These are phyloP conservation scores for Alloascoidea africana DNA, from an alignment of 805 yeast species.

Conservation along the genomic window DNA sequence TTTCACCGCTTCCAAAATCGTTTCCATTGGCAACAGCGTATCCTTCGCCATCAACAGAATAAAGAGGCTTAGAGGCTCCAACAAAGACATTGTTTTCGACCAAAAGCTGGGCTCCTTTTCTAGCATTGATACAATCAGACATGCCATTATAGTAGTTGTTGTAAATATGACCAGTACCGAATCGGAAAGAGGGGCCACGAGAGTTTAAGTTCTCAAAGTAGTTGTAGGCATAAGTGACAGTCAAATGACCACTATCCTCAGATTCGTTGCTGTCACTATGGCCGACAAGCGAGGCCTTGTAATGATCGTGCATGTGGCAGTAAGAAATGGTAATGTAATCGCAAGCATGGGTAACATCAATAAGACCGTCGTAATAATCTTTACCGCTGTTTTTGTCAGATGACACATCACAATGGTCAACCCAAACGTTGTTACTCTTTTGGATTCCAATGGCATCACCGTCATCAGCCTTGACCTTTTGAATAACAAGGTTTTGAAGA, in stretches of 20 bases:
- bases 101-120: slow-evolving; percentile 1
- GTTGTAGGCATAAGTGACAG: not conserved
- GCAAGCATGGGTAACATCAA: slow-evolving; percentile 1
- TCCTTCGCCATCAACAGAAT: slow-evolving; percentile 1
- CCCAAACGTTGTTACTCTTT: not conserved
- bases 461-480: not conserved
- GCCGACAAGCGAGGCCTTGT: slow-evolving; percentile 1
- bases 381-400: not conserved
- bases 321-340: slow-evolving; percentile 1
- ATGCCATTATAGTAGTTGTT: not conserved
- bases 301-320: not conserved
- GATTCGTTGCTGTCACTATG: slow-evolving; percentile 1
- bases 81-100: slow-evolving; percentile 1
- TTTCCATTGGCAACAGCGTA: slow-evolving; percentile 1
- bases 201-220: not conserved
- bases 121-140: not conserved
- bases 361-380: slow-evolving; percentile 1
- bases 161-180: slow-evolving; percentile 1
- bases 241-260: slow-evolving; percentile 1
- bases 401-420: slow-evolving; percentile 1
- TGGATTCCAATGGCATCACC: slow-evolving; percentile 2
- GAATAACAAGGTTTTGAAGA: not conserved
- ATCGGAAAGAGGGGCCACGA: slow-evolving; percentile 1
- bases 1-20: not conserved
- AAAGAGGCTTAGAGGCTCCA: not conserved